Evolutionary conservation across 2,329 filamentous ascomycete genomes (phyloP), one percentile per base, ranked within the genome.

Genomic region (Pseudogymnoascus sp.): DNA sequence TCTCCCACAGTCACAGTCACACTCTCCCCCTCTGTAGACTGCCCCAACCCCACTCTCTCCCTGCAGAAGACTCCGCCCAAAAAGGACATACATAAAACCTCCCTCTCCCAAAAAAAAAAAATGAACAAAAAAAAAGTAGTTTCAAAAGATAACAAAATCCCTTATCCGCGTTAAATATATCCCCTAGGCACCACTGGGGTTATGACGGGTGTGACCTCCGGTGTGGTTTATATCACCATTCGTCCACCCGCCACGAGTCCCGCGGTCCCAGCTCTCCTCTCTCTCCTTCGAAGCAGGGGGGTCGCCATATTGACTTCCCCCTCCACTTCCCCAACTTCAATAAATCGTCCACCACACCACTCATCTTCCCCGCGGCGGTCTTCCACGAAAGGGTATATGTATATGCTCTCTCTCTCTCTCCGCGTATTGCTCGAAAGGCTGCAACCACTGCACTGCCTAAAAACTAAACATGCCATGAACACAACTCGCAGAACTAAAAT

Each of bases 341-440:
- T 39, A 39, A 41, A 13, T 41, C 38, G 8, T 41, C 3, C 38
- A 21, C 37, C 35, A 38, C 38, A 41, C 19, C 38, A 6, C 38
- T n/a, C 38, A n/a, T n/a, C n/a, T n/a, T 3, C 19, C 2, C 12
- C 18, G 12, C 38, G 19, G 3, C 38, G 10, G 39, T 45, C 39
- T 45, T 45, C 39, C 39, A 45, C 26, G 39, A 45, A 45, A 45
- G 39, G 39, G 39, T 45, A 45, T 45, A 45, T 45, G 9, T 45
- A 45, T 26, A 45, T 45, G 39, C 39, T 8, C 38, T 41, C 21
- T 45, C 39, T 8, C 38, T 41, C 21, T 45, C 21, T 45, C 39
- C 39, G 39, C 39, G 39, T 45, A 45, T 45, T 45, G 39, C 39
- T 45, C 39, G 39, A 45, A 45, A 45, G 39, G 26, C 39, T 45